Percentiles rank a stretch among this genome's conserved stretches.
Evolutionary conservation across 192 early-diverging fungal genomes (phyloP).

Genomic region (Kappamyces sp.): DNA sequence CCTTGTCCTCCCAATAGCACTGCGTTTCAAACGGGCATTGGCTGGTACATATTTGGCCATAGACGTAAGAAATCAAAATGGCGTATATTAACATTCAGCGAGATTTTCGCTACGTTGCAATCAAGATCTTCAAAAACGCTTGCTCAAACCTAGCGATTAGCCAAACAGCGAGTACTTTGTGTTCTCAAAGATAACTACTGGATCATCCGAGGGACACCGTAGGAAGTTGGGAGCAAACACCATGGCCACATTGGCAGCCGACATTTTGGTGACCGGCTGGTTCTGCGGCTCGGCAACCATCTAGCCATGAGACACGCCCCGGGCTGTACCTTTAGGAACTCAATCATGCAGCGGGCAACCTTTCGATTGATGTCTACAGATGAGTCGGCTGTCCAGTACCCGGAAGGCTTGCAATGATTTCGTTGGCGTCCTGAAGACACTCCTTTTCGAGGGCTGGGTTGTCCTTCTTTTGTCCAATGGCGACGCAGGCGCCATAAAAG

Average conservation of each 20-base stretch:
- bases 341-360: conserved; percentile 71
- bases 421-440: conserved; percentile 32
- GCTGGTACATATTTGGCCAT: too few relatives aligned
- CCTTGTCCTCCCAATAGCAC: too few relatives aligned
- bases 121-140: conserved; percentile 45
- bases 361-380: conserved; percentile 51
- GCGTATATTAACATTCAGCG: too few relatives aligned
- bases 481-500: conserved; percentile 73
- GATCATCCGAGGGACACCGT: conserved; percentile 68
- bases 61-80: too few relatives aligned
- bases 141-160: conserved; percentile 40
- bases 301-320: conserved; percentile 23
- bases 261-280: conserved; percentile 85
- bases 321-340: conserved; percentile 65
- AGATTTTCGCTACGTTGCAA: conserved; percentile 13
- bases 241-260: conserved; percentile 81
- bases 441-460: conserved; percentile 45
- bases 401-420: conserved; percentile 28
- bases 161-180: conserved; percentile 35
- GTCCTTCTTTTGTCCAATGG: conserved; percentile 40
- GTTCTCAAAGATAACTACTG: conserved; percentile 53
- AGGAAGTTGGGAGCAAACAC: conserved; percentile 95
- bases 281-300: conserved; percentile 66
- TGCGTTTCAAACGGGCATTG: too few relatives aligned
- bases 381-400: conserved; percentile 10